These are phyloP conservation scores for Penicillium subrubescens DNA, from an alignment of 495 filamentous ascomycete species.

Conservation along the genomic window DNA sequence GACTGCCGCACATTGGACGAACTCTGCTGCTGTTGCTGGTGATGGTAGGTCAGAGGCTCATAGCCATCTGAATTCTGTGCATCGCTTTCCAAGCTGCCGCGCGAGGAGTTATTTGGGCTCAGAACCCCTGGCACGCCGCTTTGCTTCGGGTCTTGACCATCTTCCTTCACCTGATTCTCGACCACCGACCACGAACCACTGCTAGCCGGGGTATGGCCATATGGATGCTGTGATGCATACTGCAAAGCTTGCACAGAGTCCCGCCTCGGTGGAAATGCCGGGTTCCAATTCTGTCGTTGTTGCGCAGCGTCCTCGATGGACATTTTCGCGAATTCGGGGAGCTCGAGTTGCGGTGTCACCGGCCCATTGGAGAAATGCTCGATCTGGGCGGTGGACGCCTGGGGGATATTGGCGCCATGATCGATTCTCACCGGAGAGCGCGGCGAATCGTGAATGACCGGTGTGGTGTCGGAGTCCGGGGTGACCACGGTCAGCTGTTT, in stretches of 20 bases:
- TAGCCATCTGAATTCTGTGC: constrained; percentile 37
- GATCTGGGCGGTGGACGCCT: constrained; percentile 36
- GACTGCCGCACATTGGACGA: constrained; percentile 15
- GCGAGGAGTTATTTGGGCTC: constrained; percentile 39
- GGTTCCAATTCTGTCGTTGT: constrained; percentile 44
- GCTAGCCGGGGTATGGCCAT: constrained; percentile 40
- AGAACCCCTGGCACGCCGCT: constrained; percentile 26
- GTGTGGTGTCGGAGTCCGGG: constrained; percentile 19
- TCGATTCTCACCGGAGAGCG: constrained; percentile 48
- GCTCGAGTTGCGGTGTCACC: constrained; percentile 27
- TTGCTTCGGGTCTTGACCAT: constrained; percentile 23
- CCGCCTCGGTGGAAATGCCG: constrained; percentile 44
- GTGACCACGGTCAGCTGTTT: constrained; percentile 26
- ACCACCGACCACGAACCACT: constrained; percentile 47
- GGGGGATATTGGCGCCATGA: constrained; percentile 32
- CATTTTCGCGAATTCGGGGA: constrained; percentile 31
- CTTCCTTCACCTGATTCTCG: constrained; percentile 33
- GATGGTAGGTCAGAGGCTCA: constrained; percentile 54
- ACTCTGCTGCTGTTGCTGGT: constrained; percentile 39
- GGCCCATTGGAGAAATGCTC: constrained; percentile 32
- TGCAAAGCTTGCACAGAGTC: constrained; percentile 33
- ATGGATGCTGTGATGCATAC: constrained; percentile 15
- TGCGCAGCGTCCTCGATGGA: constrained; percentile 39
- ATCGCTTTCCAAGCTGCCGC: constrained; percentile 44
- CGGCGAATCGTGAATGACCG: constrained; percentile 37